phyloP scores from a whole-genome alignment of 2,329 filamentous ascomycete genomes.

The Fusarium xylarioides region DNA sequence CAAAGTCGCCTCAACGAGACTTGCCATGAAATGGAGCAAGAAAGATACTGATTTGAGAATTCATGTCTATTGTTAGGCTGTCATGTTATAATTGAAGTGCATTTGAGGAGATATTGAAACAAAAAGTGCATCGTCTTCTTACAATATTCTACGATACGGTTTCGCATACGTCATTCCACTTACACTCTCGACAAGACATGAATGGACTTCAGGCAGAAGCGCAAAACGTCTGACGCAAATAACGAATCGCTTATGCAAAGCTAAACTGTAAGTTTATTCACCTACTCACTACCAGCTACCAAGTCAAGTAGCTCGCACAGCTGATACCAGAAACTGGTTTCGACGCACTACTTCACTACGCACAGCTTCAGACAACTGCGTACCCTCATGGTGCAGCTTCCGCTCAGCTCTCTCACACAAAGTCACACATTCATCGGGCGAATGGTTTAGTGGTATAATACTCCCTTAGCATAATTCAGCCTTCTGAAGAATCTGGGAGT shows the following conservation, averaged over 20 bases:
- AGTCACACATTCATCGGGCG: conserved; percentile 18
- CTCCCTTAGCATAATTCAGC: conserved; percentile 29
- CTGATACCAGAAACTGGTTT: neutral
- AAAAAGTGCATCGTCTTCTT: neutral
- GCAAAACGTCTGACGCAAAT: neutral
- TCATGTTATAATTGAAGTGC: neutral
- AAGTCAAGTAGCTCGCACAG: neutral
- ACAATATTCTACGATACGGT: neutral
- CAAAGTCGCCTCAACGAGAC: neutral
- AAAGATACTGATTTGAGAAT: neutral
- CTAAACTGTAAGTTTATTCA: neutral
- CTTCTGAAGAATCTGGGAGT: conserved; percentile 14
- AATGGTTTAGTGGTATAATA: conserved; percentile 39
- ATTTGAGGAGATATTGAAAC: neutral
- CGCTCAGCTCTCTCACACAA: rapidly evolving
- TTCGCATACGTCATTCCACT: conserved; percentile 21
- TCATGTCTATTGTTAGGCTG: neutral
- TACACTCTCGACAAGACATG: neutral
- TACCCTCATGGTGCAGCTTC: conserved; percentile 5
- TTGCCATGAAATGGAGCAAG: neutral
- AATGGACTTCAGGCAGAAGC: conserved; percentile 12
- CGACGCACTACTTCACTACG: neutral
- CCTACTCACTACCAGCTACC: neutral
- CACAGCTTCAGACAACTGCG: neutral
- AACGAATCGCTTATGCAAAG: neutral